These are phyloP conservation scores for Pseudogymnoascus sp. DNA, from an alignment of 2,329 filamentous ascomycete genomes.

Conservation along the genomic window DNA sequence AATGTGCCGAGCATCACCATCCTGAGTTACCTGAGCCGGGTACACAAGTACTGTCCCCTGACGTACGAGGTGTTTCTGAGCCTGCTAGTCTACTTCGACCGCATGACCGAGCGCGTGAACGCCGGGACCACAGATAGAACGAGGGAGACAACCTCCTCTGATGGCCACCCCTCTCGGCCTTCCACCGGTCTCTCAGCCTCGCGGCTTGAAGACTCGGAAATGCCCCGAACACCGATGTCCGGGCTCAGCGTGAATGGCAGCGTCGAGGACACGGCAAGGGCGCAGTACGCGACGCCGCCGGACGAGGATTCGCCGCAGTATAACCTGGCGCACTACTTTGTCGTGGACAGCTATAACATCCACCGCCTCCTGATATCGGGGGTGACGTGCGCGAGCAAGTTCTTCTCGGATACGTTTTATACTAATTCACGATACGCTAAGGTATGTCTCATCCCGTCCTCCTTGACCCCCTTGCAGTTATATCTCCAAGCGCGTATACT, in stretches of 20 bases:
- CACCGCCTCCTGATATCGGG: slow-evolving; percentile 93
- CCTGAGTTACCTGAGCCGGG: slow-evolving; percentile 86
- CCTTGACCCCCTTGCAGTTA: not conserved
- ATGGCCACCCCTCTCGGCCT: not conserved
- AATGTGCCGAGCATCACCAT: slow-evolving; percentile 97
- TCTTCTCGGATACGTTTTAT: slow-evolving; percentile 98
- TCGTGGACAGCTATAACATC: slow-evolving; percentile 98
- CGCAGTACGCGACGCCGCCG: slow-evolving; percentile 21
- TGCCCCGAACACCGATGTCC: slow-evolving; percentile 20
- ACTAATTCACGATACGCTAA: slow-evolving; percentile 99
- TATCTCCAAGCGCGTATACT: not conserved
- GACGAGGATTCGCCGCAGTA: slow-evolving; percentile 19
- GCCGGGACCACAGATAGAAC: slow-evolving; percentile 48
- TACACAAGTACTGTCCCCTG: slow-evolving; percentile 98
- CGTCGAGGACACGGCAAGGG: slow-evolving; percentile 21
- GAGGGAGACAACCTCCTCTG: not conserved
- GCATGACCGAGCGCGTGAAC: slow-evolving; percentile 96
- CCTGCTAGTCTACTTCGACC: slow-evolving; percentile 92
- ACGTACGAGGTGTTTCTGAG: slow-evolving; percentile 98
- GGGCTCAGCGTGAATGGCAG: slow-evolving; percentile 23
- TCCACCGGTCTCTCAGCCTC: slow-evolving; percentile 7
- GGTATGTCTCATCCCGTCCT: slow-evolving; percentile 46
- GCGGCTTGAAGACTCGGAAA: not conserved
- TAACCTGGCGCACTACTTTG: slow-evolving; percentile 65
- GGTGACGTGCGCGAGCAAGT: slow-evolving; percentile 97